Evolutionary conservation across 139 green algal genomes (phyloP).

Genomic region (Tetradesmus lagerheimii): DNA sequence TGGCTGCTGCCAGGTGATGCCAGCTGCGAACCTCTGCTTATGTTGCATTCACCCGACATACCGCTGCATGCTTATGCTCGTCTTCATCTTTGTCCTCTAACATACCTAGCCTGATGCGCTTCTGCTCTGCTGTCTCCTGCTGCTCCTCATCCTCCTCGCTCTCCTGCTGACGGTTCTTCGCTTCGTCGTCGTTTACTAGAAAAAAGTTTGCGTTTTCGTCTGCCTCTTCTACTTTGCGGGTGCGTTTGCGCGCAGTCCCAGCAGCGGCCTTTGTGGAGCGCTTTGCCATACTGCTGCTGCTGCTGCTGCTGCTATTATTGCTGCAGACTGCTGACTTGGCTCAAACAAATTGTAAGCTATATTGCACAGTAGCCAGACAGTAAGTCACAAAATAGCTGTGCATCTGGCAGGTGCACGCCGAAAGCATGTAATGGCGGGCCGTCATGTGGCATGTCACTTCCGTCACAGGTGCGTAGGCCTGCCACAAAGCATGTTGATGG

Average conservation of each 20-base stretch:
- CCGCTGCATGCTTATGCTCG: not conserved
- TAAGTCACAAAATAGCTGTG: not conserved
- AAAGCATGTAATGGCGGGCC: not conserved
- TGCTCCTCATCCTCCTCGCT: constrained; percentile 61
- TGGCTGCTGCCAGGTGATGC: no score
- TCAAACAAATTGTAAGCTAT: not conserved
- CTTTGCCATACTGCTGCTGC: not conserved
- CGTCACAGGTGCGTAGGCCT: no score
- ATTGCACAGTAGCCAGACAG: not conserved
- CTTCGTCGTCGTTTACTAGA: constrained; percentile 61
- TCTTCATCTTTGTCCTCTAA: not conserved
- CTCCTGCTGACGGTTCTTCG: not conserved
- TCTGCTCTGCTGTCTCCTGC: constrained; percentile 87
- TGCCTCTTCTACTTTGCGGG: constrained; percentile 37
- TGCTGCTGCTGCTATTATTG: constrained; percentile 3
- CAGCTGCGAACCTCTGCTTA: no score
- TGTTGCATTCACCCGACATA: no score
- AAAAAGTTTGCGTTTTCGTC: constrained; percentile 58
- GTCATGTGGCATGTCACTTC: not conserved
- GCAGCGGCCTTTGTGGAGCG: not conserved
- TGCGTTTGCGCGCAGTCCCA: not conserved
- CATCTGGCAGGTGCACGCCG: not conserved
- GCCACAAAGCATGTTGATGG: no score
- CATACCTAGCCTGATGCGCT: constrained; percentile 81
- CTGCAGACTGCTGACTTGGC: not conserved